Evolutionary conservation across 352 stramenopile species (phyloP).

Genomic region (Peronospora destructor): DNA sequence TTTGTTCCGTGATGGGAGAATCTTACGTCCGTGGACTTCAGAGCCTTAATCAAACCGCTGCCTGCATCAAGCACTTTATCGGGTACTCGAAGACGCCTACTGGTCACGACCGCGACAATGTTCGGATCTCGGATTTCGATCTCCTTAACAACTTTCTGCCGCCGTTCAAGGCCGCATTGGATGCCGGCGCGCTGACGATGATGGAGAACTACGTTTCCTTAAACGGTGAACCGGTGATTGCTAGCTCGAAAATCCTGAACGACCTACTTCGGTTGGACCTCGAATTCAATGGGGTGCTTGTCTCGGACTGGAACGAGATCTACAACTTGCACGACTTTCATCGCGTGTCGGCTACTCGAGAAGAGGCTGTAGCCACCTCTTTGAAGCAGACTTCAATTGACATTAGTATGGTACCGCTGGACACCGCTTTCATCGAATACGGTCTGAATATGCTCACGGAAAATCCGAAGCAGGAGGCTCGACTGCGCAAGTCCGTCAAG

Average conservation of each 20-base stretch:
- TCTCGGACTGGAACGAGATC: slow-evolving; percentile 89
- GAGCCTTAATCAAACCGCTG: slow-evolving; percentile 41
- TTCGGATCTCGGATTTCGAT: slow-evolving; percentile 37
- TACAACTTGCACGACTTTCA: slow-evolving; percentile 70
- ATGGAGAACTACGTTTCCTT: slow-evolving; percentile 91
- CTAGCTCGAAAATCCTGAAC: slow-evolving; percentile 57
- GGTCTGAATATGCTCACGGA: slow-evolving; percentile 33
- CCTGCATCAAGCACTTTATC: slow-evolving; percentile 81
- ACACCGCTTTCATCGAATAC: slow-evolving; percentile 41
- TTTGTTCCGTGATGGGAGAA: slow-evolving; percentile 60
- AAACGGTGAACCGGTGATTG: slow-evolving; percentile 81
- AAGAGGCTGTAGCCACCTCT: slow-evolving; percentile 49
- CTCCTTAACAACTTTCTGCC: slow-evolving; percentile 74
- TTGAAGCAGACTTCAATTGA: slow-evolving; percentile 75
- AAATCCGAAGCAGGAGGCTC: slow-evolving; percentile 27
- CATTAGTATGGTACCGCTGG: slow-evolving; percentile 80
- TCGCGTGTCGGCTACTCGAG: slow-evolving; percentile 28
- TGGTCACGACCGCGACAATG: slow-evolving; percentile 9
- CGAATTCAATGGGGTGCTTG: slow-evolving; percentile 71
- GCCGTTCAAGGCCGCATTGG: slow-evolving; percentile 59
- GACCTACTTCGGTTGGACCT: slow-evolving; percentile 69
- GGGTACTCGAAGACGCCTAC: slow-evolving; percentile 40
- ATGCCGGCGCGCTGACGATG: slow-evolving; percentile 62
- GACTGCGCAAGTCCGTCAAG: slow-evolving; percentile 46
- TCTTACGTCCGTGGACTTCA: slow-evolving; percentile 68